Conservation (phyloP, 2,329 filamentous ascomycete species). For the Pezicula neosporulosa region DNA sequence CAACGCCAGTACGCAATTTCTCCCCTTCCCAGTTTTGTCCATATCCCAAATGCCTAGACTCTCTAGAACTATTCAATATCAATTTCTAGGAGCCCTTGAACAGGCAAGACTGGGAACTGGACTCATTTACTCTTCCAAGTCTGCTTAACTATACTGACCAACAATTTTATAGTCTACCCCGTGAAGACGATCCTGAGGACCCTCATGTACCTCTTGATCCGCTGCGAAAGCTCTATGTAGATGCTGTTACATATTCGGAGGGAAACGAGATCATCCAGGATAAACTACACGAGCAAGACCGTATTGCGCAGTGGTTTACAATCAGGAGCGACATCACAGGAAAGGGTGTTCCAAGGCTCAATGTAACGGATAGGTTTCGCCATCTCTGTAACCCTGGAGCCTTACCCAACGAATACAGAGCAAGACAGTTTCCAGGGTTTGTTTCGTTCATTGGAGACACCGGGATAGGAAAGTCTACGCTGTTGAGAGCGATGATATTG, state of each 20-base stretch:
- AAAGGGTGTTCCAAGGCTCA: not conserved
- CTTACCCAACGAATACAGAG: slow-evolving; percentile 5
- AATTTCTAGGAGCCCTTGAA: too few relatives aligned
- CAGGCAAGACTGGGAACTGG: too few relatives aligned
- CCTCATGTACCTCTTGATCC: slow-evolving; percentile 3
- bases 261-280: not conserved
- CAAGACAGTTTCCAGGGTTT: slow-evolving; percentile 17
- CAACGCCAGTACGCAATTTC: not conserved
- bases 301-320: slow-evolving; percentile 6
- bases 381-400: slow-evolving; percentile 5
- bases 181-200: slow-evolving; percentile 2
- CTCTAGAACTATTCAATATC: too few relatives aligned
- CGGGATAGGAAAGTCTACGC: slow-evolving; percentile 17
- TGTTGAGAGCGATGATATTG: slow-evolving; percentile 18
- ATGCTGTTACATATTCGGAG: slow-evolving; percentile 6
- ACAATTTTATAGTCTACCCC: not conserved
- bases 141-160: too few relatives aligned
- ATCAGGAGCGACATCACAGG: slow-evolving; percentile 1
- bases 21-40: too few relatives aligned
- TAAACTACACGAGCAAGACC: slow-evolving; percentile 2
- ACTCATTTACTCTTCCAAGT: too few relatives aligned
- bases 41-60: too few relatives aligned
- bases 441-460: slow-evolving; percentile 21
- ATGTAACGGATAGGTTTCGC: slow-evolving; percentile 5
- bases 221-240: slow-evolving; percentile 2